Percentiles rank a stretch among this genome's conserved stretches.
Conservation (phyloP, 305 asterid species). For the Fraxinus xanthoxyloides region DNA sequence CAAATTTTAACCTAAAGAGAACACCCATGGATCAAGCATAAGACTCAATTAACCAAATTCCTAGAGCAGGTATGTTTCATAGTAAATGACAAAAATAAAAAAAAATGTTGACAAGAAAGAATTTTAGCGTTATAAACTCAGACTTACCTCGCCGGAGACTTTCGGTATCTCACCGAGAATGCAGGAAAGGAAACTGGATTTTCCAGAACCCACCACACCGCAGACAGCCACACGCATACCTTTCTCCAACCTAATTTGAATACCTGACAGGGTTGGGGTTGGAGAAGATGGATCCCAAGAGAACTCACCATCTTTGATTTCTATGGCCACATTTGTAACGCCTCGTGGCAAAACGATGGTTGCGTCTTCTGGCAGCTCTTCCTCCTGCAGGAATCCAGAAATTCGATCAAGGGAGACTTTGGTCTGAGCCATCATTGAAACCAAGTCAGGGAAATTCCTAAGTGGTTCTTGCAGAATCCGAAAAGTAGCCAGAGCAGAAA, state of each 20-base stretch:
- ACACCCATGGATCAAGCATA: constrained; percentile 25
- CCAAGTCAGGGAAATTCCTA: constrained; percentile 95
- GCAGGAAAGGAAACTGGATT: constrained; percentile 93
- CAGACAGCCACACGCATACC: constrained; percentile 98
- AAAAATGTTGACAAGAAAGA: constrained; percentile 6
- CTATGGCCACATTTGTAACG: constrained; percentile 61
- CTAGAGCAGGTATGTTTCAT: constrained; percentile 11
- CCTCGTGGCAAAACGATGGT: constrained; percentile 64
- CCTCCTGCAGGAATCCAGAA: constrained; percentile 76
- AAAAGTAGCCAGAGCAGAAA: constrained; percentile 95
- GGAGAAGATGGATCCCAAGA: constrained; percentile 77
- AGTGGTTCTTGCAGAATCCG: constrained; percentile 97
- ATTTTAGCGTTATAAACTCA: constrained; percentile 11
- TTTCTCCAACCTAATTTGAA: constrained; percentile 64
- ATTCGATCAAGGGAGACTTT: constrained; percentile 95
- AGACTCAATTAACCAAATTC: constrained; percentile 22
- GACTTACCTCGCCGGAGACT: constrained; percentile 83
- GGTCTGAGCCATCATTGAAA: constrained; percentile 99
- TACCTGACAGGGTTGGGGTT: constrained; percentile 61
- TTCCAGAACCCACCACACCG: constrained; percentile 97
- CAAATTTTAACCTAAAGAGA: constrained; percentile 69
- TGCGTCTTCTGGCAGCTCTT: constrained; percentile 89
- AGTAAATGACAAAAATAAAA: not conserved
- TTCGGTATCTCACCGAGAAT: constrained; percentile 98
- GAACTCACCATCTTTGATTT: constrained; percentile 77